These are phyloP conservation scores for Pseudodiploospora longispora DNA, from an alignment of 2,329 filamentous ascomycete species.

Conservation along the genomic window DNA sequence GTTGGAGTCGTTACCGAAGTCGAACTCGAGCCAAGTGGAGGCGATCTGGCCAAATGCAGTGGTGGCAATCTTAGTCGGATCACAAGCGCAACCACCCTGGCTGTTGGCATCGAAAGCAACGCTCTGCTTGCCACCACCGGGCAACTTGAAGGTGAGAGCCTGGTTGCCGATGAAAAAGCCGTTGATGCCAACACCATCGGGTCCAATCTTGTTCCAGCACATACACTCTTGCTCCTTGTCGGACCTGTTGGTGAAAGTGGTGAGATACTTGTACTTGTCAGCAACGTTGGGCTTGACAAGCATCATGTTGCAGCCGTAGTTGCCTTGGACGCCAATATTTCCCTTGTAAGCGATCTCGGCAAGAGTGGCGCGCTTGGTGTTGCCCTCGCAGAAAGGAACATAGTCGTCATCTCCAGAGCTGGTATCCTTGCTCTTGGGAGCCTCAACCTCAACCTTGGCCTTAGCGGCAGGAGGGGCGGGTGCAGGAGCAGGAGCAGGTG, in stretches of 20 bases:
- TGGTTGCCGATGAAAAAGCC: constrained; percentile 39
- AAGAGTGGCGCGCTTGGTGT: constrained; percentile 37
- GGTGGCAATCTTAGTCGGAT: constrained; percentile 20
- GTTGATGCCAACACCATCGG: constrained; percentile 29
- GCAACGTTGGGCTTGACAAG: constrained; percentile 27
- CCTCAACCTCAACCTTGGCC: constrained; percentile 1
- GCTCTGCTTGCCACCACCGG: constrained; percentile 26
- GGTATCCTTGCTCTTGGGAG: constrained; percentile 4
- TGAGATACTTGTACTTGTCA: constrained; percentile 35
- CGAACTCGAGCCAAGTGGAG: constrained; percentile 42
- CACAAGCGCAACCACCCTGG: constrained; percentile 42
- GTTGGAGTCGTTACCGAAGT: constrained; percentile 39
- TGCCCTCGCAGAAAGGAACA: constrained; percentile 28
- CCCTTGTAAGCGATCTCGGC: constrained; percentile 39
- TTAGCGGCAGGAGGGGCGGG: constrained; percentile 7
- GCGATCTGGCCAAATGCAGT: constrained; percentile 34
- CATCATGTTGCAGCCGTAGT: constrained; percentile 47
- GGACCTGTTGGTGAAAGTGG: constrained; percentile 32
- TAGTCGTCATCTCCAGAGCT: constrained; percentile 13
- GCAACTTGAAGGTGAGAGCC: constrained; percentile 33
- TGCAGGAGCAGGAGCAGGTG: constrained; percentile 9
- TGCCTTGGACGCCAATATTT: constrained; percentile 33
- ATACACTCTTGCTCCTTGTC: constrained; percentile 28
- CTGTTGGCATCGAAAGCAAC: constrained; percentile 38
- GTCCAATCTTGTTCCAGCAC: constrained; percentile 47